Conservation (phyloP, 257 asterid genomes). For the Nemophila menziesii region DNA sequence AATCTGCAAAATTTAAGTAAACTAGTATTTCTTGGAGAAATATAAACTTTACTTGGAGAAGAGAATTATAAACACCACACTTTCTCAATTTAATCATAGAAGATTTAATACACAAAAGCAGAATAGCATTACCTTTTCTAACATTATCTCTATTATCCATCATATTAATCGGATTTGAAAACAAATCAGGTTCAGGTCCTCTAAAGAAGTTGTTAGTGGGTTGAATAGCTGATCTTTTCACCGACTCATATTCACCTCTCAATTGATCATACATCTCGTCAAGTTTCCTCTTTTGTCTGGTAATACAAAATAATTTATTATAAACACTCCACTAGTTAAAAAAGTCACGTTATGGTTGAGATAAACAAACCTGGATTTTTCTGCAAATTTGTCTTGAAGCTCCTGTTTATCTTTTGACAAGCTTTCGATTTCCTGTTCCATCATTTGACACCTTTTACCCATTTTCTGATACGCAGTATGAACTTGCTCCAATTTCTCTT, state of each 20-base stretch:
- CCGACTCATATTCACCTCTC: conserved; percentile 65
- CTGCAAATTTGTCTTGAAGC: conserved; percentile 84
- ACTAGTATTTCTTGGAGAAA: conserved; percentile 8
- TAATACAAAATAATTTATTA: conserved; percentile 2
- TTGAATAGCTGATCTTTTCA: conserved; percentile 70
- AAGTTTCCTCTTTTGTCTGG: conserved; percentile 96
- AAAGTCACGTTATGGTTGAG: neutral
- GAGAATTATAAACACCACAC: neutral
- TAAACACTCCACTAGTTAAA: neutral
- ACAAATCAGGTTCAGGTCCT: conserved; percentile 64
- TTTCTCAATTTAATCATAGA: neutral
- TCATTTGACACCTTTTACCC: conserved; percentile 75
- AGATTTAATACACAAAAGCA: conserved; percentile 6
- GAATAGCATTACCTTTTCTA: conserved; percentile 55
- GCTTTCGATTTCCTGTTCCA: conserved; percentile 79
- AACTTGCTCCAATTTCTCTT: conserved; percentile 82
- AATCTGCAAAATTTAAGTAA: conserved; percentile 4
- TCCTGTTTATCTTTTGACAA: conserved; percentile 79
- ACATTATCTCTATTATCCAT: conserved; percentile 55
- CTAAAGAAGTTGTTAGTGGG: conserved; percentile 59
- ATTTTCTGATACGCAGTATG: conserved; percentile 77
- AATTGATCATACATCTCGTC: conserved; percentile 95
- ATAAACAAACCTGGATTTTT: conserved; percentile 64
- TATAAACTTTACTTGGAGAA: neutral
- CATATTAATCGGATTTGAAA: conserved; percentile 46